Evolutionary conservation across 345 rosid genomes (phyloP), one percentile per base, ranked within the genome.

Genomic region (Camelina sativa): DNA sequence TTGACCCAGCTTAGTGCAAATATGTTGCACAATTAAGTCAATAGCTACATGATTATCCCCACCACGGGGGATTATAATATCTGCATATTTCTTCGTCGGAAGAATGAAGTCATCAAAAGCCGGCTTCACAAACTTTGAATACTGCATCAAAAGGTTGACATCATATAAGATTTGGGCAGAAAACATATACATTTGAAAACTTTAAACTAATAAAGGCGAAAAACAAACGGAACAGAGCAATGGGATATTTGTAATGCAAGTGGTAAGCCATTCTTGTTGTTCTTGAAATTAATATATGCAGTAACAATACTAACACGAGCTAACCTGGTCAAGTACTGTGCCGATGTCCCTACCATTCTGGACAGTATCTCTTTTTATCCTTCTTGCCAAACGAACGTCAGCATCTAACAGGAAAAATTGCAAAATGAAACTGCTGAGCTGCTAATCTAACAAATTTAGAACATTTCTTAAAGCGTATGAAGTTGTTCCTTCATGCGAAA

Each of bases 51-150:
- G 98, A 83, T 95, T 95, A 78, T 95, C 97, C 74, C 97, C 99
- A 55, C 99, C 99, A 60, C 99, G 99, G 61, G 99, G 99, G 82
- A 95, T 95, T 65, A 95, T 90, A 71, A 95, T 95, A 82, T 95
- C 99, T 2, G 99, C 99, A 79, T 89, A 89, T 72, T 95, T 95
- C 85, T 95, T 95, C n/a, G 99, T 92, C 23, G 99, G 99, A 76
- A 95, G 99, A 73, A 95, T 90, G 76, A 95, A 95, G 80, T 95
- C 99, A 80, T 95, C 97, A 73, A 95, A 95, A 69, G 99, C 99
- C 72, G 99, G 96, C 84, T 95, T 95, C 77, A 95, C 99, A 83
- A 92, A 95, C 69, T 90, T 95, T 63, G 99, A 95, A 82, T 95
- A 95, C 97, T 95, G 99, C 86, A 86, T 77, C 76, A 85, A 70